Conservation (phyloP, 768 basidiomycete species). For the Hygrophorus russula region DNA sequence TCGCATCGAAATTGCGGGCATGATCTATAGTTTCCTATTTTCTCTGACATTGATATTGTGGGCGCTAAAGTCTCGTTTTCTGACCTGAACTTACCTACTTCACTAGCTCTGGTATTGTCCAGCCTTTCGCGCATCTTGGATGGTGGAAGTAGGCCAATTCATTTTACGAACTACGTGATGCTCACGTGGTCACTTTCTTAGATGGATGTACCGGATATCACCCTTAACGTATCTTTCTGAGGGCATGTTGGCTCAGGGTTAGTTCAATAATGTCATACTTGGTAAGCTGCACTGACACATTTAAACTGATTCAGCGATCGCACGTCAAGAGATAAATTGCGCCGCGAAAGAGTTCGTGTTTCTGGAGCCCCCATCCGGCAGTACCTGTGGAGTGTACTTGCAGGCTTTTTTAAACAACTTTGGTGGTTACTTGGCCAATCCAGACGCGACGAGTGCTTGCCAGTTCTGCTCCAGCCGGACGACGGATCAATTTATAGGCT, state of each 20-base stretch:
- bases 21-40: conserved; percentile 48
- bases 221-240: conserved; percentile 43
- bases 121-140: conserved; percentile 47
- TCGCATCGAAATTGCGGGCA: conserved; percentile 44
- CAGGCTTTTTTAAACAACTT: conserved; percentile 32
- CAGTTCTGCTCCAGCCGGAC: conserved; percentile 41
- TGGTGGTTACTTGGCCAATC: conserved; percentile 53
- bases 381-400: conserved; percentile 43
- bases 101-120: conserved; percentile 50
- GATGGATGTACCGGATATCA: conserved; percentile 49
- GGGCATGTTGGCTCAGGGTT: conserved; percentile 37
- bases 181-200: no score
- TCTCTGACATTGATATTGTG: conserved; percentile 57
- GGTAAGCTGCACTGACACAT: no score
- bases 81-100: not conserved
- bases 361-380: conserved; percentile 44
- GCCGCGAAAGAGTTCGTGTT: conserved; percentile 47
- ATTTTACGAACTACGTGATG: no score
- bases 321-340: conserved; percentile 40
- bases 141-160: conserved; percentile 41
- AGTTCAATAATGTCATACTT: conserved; percentile 12
- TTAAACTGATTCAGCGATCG: conserved; percentile 28
- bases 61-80: conserved; percentile 14
- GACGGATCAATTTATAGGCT: conserved; percentile 44
- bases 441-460: conserved; percentile 38